A percentile compares a stretch with the other conserved stretches of the same genome.
Conservation (phyloP, 139 green algal species). For the Axilococcus clingmanii region DNA sequence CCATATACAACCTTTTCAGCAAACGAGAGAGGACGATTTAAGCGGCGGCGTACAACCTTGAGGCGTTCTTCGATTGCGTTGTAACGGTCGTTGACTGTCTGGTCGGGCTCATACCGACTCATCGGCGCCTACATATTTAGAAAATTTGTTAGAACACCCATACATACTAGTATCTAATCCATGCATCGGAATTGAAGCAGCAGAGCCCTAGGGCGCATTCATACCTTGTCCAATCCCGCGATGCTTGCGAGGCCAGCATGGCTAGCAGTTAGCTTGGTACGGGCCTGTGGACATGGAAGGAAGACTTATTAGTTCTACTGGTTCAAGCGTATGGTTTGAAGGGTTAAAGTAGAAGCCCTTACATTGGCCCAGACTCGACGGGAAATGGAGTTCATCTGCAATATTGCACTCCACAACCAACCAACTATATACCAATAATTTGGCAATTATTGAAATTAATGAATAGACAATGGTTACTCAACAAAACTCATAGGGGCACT, state of each 20-base stretch:
- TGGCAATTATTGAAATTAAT: too few species aligned
- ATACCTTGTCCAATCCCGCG: conserved; percentile 29
- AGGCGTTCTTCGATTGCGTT: conserved; percentile 72
- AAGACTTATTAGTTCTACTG: too few species aligned
- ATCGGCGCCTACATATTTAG: conserved; percentile 60
- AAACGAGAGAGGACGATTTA: conserved; percentile 80
- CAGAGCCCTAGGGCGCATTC: neutral
- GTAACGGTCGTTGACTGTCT: conserved; percentile 84
- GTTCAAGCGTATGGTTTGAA: too few species aligned
- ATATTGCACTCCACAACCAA: too few species aligned
- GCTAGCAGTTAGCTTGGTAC: too few species aligned
- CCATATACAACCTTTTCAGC: conserved; percentile 94
- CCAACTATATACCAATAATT: too few species aligned
- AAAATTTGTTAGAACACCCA: neutral
- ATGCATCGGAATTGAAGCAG: neutral
- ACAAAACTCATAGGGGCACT: too few species aligned
- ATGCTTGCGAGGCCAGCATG: conserved; percentile 17
- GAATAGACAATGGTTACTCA: too few species aligned
- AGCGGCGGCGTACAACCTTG: conserved; percentile 57
- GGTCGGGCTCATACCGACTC: conserved; percentile 59
- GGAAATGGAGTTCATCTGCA: too few species aligned
- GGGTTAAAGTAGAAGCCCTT: too few species aligned
- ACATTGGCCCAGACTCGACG: too few species aligned
- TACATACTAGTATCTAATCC: neutral
- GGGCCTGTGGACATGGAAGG: too few species aligned